These are phyloP conservation scores for Craspedostauros australis DNA, from an alignment of 108 stramenopile species.

Conservation along the genomic window DNA sequence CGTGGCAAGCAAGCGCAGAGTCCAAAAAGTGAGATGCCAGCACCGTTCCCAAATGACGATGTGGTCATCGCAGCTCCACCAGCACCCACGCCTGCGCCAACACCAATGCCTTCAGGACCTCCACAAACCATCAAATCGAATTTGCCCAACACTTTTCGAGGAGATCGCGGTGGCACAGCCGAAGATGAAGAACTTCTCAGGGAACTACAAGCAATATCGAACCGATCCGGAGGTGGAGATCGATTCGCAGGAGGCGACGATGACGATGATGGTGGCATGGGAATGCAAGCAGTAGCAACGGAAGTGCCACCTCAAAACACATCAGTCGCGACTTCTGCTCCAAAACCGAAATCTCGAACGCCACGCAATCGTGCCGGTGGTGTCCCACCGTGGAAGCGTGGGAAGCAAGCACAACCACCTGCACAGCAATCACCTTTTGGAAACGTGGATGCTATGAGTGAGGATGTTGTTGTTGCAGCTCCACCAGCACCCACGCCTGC, in stretches of 20 bases:
- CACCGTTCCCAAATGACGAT: background rate
- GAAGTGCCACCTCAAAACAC: conserved; percentile 12
- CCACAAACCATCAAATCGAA: background rate
- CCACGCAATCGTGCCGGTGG: too few relatives aligned
- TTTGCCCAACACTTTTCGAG: conserved; percentile 30
- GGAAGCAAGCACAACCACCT: background rate
- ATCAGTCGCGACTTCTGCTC: too few relatives aligned
- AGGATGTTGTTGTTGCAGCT: conserved; percentile 4
- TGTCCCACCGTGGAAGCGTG: conserved; percentile 5
- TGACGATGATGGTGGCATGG: background rate
- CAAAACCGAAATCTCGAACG: background rate
- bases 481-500: conserved; percentile 2
- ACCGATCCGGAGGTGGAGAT: conserved; percentile 34
- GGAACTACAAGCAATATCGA: conserved; percentile 52
- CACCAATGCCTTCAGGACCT: background rate
- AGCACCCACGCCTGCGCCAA: background rate
- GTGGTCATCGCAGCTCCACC: conserved; percentile 5
- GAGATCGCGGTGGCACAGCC: conserved; percentile 61
- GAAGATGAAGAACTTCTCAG: conserved; percentile 76
- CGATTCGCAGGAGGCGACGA: conserved; percentile 31
- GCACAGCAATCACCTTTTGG: background rate
- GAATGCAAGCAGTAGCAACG: conserved; percentile 7
- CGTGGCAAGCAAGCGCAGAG: background rate
- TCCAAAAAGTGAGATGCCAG: background rate
- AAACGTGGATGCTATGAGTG: background rate